Evolutionary conservation across 2,329 filamentous ascomycete genomes (phyloP).

Genomic region (Phyllosticta citriasiana): DNA sequence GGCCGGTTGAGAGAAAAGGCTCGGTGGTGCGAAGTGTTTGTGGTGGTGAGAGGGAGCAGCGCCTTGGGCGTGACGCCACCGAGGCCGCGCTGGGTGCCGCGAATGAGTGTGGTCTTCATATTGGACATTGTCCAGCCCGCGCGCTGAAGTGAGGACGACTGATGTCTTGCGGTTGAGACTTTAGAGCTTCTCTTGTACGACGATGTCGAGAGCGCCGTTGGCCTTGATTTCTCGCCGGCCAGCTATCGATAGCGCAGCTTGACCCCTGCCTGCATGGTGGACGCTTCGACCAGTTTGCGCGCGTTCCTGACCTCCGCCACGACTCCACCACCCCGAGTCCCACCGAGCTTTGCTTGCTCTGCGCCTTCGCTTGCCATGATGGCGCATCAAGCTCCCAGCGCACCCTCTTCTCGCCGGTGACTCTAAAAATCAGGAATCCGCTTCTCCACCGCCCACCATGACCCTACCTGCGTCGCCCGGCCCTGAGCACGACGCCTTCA

Average conservation of each 20-base stretch:
- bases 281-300: not conserved
- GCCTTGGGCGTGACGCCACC: not conserved
- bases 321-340: not conserved
- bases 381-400: not conserved
- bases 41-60: not conserved
- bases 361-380: not conserved
- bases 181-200: not conserved
- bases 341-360: not conserved
- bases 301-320: not conserved
- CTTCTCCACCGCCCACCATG: not conserved
- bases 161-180: not conserved
- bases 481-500: constrained; percentile 44
- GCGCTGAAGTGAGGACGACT: not conserved
- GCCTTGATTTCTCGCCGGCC: not conserved
- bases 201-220: not conserved
- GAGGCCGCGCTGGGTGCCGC: not conserved
- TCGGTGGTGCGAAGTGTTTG: not conserved
- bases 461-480: constrained; percentile 18
- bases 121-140: constrained; percentile 1
- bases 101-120: constrained; percentile 5
- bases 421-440: not conserved
- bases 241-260: not conserved
- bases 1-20: constrained; percentile 78
- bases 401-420: not conserved
- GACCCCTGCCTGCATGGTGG: not conserved